Evolutionary conservation across 192 early-diverging fungal genomes (phyloP), one percentile per base, ranked within the genome.

Genomic region (Umbelopsis ramanniana): DNA sequence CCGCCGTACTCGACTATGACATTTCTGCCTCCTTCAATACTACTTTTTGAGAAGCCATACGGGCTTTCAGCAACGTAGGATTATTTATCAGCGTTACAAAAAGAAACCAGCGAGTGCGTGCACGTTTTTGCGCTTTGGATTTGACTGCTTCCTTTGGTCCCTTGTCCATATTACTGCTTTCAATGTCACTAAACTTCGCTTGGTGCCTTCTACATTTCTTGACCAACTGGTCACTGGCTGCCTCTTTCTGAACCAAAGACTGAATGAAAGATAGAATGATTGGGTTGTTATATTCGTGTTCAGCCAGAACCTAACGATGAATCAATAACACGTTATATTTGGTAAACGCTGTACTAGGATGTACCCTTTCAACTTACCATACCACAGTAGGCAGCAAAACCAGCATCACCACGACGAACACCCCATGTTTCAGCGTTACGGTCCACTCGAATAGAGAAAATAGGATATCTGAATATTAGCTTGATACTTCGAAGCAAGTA

Each of bases 351-450:
- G 29, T 29, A 29, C 29, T 29, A 68, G n/a, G 38, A 76, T 2
- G 6, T 5, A 14, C 29, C 29, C 29, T 9, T 33, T 6, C 9
- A 68, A 47, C 45, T 69, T 80, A 80, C 79, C 74, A 80, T 76
- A 12, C 79, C 79, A 69, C 70, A 70, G 46, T 76, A 80, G 26
- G 68, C 79, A 66, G 46, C 35, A 47, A 80, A 80, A 2, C 79
- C 79, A 57, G 72, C 79, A 68, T 80, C 79, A n/a, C 79, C 79
- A 9, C 69, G 68, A 4, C 79, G 54, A 9, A 80, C 79, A 54
- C 72, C 73, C 79, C 79, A 80, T 9, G 74, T 80, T 46, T 80
- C 79, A 38, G 75, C 75, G 47, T 80, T 80, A 2, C 79, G 43
- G 54, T 80, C 79, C 0, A 80, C 75, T 14, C 79, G 72, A 40